Evolutionary conservation across 2,329 filamentous ascomycete genomes (phyloP), one percentile per base, ranked within the genome.

Genomic region (Rhynchosporium graminicola): DNA sequence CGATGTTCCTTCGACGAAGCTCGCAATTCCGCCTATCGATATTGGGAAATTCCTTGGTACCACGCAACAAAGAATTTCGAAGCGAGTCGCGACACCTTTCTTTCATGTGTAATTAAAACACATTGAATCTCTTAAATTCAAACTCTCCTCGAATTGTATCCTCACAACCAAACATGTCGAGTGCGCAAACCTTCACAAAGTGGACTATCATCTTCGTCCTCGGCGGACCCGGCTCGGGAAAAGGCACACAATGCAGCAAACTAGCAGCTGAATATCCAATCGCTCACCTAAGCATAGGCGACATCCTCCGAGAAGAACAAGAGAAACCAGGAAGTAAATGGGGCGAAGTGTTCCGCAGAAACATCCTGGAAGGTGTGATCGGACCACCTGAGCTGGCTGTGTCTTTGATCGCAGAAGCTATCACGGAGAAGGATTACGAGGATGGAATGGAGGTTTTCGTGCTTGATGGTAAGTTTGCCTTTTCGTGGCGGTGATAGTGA

Each of bases 171-270:
- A 42, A 36, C 38, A 58, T 58, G 56, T 50, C 56, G 3, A 28
- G 8, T 42, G 2, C 20, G 10, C 20, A 29, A 40, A 20, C 28
- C 7, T 15, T 45, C 29, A 3, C 45, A 1, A 58, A 48, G 38
- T 58, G 45, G 43, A 48, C 45, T 12, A 48, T 58, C 20, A 40
- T 58, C 8, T 58, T 58, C 29, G 56, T 58, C 56, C 50, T 63
- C 65, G 74, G 73, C 12, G 64, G 69, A 31, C 75, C 74, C 20
- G 73, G 72, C 33, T 68, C 73, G 31, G 73, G 74, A 15, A 75
- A 76, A 69, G 73, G 74, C 12, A 75, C 73, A 1, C 66, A 74
- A 5, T 74, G 73, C 63, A 56, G 50, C n/a, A 54, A 38, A 13
- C 65, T 71, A 29, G 61, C 69, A 9, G 48, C 67, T 8, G 46